Percentiles rank a stretch among this genome's conserved stretches.
Evolutionary conservation across 176 grass and related monocot species (phyloP).

Genomic region (Eleusine indica): DNA sequence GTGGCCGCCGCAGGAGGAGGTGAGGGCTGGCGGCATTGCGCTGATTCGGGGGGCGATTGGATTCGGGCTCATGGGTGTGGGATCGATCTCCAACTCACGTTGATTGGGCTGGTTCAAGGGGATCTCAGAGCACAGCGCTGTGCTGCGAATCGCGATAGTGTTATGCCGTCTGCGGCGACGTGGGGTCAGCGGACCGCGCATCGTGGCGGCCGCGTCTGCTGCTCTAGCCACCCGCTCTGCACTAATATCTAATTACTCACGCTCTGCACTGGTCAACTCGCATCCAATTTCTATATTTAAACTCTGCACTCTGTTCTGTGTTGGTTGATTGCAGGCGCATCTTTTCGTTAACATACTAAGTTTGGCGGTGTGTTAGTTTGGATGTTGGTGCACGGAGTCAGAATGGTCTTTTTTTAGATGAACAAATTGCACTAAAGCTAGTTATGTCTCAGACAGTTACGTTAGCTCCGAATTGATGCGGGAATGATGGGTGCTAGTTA

Average conservation of each 20-base stretch:
- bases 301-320: background rate
- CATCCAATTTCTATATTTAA: background rate
- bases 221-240: background rate
- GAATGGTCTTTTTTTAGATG: too few relatives aligned
- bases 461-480: conserved; percentile 8
- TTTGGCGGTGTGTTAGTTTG: background rate
- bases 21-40: conserved; percentile 43
- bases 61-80: background rate
- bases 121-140: background rate
- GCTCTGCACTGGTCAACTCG: background rate
- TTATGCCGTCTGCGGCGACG: too few relatives aligned
- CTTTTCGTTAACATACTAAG: background rate
- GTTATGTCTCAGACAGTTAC: background rate
- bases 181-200: background rate
- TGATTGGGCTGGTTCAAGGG: background rate
- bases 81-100: background rate
- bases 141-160: background rate
- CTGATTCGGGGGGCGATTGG: background rate
- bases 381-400: background rate
- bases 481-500: background rate
- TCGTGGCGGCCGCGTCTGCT: background rate
- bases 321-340: background rate
- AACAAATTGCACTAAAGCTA: background rate
- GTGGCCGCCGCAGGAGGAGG: conserved; percentile 60
- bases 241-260: background rate